Evolutionary conservation across 1,139 yeast genomes (phyloP), one percentile per base, ranked within the genome.

Genomic region (Saccharomyces pastorianus): DNA sequence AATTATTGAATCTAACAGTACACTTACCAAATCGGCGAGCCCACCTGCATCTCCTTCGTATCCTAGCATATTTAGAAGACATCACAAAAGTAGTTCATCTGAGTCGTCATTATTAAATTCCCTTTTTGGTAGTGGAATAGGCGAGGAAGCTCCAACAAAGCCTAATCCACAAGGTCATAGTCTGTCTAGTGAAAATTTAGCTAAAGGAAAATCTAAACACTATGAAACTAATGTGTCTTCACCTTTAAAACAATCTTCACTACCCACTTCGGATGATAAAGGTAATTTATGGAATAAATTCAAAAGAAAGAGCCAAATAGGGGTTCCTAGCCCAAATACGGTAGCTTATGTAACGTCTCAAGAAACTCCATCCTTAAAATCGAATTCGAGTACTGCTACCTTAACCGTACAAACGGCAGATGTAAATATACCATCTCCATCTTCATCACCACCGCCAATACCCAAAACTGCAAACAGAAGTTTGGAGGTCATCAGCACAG

Each of bases 31-130:
- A 7, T 72, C 82, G 1, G 78, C 79, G 4, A 70, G 77, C 0
- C 64, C 74, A 1, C 67, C 77, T 2, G 75, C 54, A n/a, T 64
- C 69, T 5, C 69, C 70, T 7, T 56, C 63, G 20, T 61, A 64
- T 42, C 59, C 78, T 53, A 77, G 79, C 38, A 76, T 85, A 55
- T 83, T 84, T 68, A 73, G 85, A 57, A 78, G 81, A 56, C 86
- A 81, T 61, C 75, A 80, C 49, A 76, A 83, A 57, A 75, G 84
- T 13, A 77, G 77, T 51, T 80, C 87, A 0, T 79, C 81, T 0
- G 87, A 81, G 51, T 76, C 82, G 1, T 75, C 80, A 1, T 51
- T 74, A 6, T 66, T 73, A 54, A 72, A 70, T 26, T 59, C 72
- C 2, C 55, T 72, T 8, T 71, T 71, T 55, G 68, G 67, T 27